Evolutionary conservation across 202 grass and related monocot species (phyloP).

Genomic region (Zoysia matrella): DNA sequence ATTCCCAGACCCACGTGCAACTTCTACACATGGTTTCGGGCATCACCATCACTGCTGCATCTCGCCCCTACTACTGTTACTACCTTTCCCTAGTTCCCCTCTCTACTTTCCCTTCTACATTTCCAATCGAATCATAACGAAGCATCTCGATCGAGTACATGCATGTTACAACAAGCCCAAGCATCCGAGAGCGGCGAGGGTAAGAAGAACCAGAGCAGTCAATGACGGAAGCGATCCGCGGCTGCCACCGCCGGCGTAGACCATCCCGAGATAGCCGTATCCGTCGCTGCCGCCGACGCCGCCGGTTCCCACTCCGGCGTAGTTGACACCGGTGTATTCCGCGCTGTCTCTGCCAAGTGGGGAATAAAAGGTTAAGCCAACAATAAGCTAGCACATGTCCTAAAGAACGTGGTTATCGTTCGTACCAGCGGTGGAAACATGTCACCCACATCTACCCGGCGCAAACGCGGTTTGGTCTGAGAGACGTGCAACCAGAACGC

Average conservation of each 20-base stretch:
- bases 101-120: background rate
- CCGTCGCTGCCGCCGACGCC: background rate
- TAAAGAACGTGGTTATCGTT: too few species aligned
- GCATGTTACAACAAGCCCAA: constrained; percentile 47
- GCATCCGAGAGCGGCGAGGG: constrained; percentile 16
- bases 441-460: too few species aligned
- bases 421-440: too few species aligned
- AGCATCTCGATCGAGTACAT: constrained; percentile 3
- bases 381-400: background rate
- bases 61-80: background rate
- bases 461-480: too few species aligned
- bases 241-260: constrained; percentile 44
- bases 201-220: constrained; percentile 8
- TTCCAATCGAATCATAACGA: constrained; percentile 44
- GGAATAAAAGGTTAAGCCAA: background rate
- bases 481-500: background rate
- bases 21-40: constrained; percentile 29
- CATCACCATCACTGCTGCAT: background rate
- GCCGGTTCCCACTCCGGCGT: background rate
- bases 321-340: background rate
- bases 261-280: constrained; percentile 58
- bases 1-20: constrained; percentile 29
- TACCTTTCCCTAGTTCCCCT: background rate
- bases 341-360: constrained; percentile 49
- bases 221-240: background rate